These are phyloP conservation scores for Aegilops umbellulata DNA, from an alignment of 176 grass and related monocot species.

Conservation along the genomic window DNA sequence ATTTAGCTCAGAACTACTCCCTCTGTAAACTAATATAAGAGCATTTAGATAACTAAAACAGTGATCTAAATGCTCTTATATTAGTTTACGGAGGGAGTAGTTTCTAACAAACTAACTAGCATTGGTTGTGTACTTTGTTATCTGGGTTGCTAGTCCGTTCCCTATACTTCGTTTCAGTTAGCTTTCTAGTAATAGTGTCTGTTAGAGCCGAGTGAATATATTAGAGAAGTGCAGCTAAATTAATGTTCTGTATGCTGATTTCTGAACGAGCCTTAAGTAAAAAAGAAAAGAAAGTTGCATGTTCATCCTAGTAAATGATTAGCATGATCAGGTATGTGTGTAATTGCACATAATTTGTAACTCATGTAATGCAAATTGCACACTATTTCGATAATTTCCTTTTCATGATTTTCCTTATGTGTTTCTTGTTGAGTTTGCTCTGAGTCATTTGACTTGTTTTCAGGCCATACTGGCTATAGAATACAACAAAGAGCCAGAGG, in stretches of 20 bases:
- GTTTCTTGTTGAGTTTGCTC: background rate
- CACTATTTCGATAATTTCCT: conserved; percentile 6
- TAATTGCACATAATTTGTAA: background rate
- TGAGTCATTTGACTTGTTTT: conserved; percentile 21
- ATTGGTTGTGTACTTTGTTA: background rate
- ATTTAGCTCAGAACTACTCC: conserved; percentile 1
- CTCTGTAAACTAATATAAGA: no score
- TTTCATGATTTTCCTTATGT: background rate
- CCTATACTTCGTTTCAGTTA: background rate
- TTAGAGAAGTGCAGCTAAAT: conserved; percentile 15
- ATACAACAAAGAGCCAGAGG: conserved; percentile 89
- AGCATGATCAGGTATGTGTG: background rate
- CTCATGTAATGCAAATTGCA: background rate
- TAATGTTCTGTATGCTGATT: background rate
- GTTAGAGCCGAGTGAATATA: background rate
- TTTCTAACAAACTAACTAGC: background rate
- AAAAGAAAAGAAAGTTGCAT: background rate
- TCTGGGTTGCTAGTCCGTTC: background rate
- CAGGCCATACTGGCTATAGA: conserved; percentile 80
- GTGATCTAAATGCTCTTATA: no score
- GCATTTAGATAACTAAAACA: no score
- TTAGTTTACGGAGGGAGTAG: no score
- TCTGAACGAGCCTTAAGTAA: background rate
- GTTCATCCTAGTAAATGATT: background rate
- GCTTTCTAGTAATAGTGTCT: background rate